A percentile compares a stretch with the other conserved stretches of the same genome.
phyloP scores from a whole-genome alignment of 2,329 filamentous ascomycete genomes.

The Aureobasidium leucospermi region DNA sequence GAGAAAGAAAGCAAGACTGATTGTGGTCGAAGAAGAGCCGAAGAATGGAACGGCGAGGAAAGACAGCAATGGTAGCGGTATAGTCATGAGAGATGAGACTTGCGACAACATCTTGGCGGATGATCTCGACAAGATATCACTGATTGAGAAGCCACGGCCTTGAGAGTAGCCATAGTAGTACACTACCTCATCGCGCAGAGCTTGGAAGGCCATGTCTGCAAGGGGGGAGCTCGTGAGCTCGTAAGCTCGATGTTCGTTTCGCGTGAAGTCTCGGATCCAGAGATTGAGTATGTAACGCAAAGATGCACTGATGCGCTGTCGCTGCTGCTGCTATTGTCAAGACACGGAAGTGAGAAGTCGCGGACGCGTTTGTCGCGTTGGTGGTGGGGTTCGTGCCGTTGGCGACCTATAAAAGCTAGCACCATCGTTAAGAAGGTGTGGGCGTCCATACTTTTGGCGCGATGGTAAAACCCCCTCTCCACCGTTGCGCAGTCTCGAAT shows the following conservation, averaged over 20 bases:
- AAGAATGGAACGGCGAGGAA: conserved; percentile 66
- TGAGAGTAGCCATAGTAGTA: conserved; percentile 27
- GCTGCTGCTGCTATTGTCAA: neutral
- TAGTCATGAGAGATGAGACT: conserved; percentile 22
- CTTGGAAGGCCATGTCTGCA: conserved; percentile 14
- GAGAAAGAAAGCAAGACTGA: conserved; percentile 85
- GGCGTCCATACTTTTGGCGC: too few species aligned
- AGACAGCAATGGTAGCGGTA: conserved; percentile 41
- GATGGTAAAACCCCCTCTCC: too few species aligned
- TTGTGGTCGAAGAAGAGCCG: conserved; percentile 67
- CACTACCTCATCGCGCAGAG: conserved; percentile 21
- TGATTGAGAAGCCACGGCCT: conserved; percentile 22
- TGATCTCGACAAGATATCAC: conserved; percentile 20
- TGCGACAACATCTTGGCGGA: conserved; percentile 23
- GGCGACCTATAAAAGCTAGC: too few species aligned
- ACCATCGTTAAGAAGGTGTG: too few species aligned
- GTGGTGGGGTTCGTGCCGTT: neutral
- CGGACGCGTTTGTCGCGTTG: neutral
- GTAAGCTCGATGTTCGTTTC: too few species aligned
- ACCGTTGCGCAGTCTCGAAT: neutral
- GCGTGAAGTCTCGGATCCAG: too few species aligned
- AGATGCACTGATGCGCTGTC: neutral
- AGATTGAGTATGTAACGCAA: neutral
- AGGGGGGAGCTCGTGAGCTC: neutral
- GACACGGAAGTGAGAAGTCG: neutral